phyloP scores from a whole-genome alignment of 768 basidiomycete species.

The Rhodocollybia butyracea region DNA sequence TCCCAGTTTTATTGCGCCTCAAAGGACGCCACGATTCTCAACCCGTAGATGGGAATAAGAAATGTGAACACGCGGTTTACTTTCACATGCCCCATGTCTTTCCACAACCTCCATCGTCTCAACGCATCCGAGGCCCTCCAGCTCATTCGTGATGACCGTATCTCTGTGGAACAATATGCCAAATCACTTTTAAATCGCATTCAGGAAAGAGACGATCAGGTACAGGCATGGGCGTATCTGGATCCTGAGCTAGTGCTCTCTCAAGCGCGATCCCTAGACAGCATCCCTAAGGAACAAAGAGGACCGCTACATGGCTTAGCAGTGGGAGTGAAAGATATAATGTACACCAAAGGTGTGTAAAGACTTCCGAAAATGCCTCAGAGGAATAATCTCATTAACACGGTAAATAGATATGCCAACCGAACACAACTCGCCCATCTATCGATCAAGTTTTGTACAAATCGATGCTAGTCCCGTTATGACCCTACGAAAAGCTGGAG shows the following conservation, averaged over 20 bases:
- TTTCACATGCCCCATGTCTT: too few species aligned
- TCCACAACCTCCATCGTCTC: not conserved
- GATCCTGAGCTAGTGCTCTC: slow-evolving; percentile 11
- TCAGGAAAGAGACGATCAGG: not conserved
- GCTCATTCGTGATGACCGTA: not conserved
- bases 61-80: too few species aligned
- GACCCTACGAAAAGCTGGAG: slow-evolving; percentile 14
- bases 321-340: too few species aligned
- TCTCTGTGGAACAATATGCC: not conserved
- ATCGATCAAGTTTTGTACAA: slow-evolving; percentile 7
- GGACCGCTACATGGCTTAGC: slow-evolving; percentile 15
- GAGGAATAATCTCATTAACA: not conserved
- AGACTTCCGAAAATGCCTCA: too few species aligned
- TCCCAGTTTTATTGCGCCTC: too few species aligned
- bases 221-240: slow-evolving; percentile 6
- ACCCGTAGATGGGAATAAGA: too few species aligned
- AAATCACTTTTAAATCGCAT: not conserved
- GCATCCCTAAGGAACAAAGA: slow-evolving; percentile 8
- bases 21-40: too few species aligned
- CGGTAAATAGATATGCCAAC: slow-evolving; percentile 13
- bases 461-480: slow-evolving; percentile 13
- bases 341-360: slow-evolving; percentile 10
- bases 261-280: slow-evolving; percentile 13
- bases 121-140: not conserved
- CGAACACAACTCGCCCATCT: slow-evolving; percentile 15